These are phyloP conservation scores for Annulohypoxylon moriforme DNA, from an alignment of 495 filamentous ascomycete species.

Conservation along the genomic window DNA sequence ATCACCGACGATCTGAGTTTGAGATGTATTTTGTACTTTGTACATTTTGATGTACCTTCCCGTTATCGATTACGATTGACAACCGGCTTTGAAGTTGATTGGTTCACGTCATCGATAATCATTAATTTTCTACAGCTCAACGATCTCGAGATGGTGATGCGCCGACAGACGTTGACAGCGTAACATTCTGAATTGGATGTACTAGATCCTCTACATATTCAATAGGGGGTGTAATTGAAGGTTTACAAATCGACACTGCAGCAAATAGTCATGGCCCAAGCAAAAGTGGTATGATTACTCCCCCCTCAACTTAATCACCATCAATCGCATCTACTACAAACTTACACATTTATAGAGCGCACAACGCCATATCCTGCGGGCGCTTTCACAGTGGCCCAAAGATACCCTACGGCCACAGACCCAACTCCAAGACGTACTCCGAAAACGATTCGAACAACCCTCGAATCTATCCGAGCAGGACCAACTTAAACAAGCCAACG, in stretches of 20 bases:
- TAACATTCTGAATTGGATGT: background rate
- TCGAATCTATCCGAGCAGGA: slow-evolving; percentile 46
- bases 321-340: slow-evolving; percentile 7
- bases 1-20: slow-evolving; percentile 7
- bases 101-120: slow-evolving; percentile 37
- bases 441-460: slow-evolving; percentile 64
- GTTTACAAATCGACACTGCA: background rate
- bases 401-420: slow-evolving; percentile 81
- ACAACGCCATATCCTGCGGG: slow-evolving; percentile 70
- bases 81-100: slow-evolving; percentile 12
- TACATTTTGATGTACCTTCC: background rate
- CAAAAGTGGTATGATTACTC: slow-evolving; percentile 40
- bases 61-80: slow-evolving; percentile 28
- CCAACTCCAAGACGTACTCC: slow-evolving; percentile 77
- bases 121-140: slow-evolving; percentile 33
- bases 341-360: slow-evolving; percentile 50
- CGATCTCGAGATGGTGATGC: slow-evolving; percentile 24
- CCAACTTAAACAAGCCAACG: slow-evolving; percentile 70
- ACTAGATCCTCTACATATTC: background rate
- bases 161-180: slow-evolving; percentile 5
- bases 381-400: slow-evolving; percentile 80
- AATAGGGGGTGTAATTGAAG: slow-evolving; percentile 15
- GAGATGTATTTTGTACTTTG: too few species aligned
- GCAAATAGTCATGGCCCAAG: slow-evolving; percentile 42
- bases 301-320: background rate